Conservation (phyloP, 371 early-diverging fungal species). For the Mucor plumbeus region DNA sequence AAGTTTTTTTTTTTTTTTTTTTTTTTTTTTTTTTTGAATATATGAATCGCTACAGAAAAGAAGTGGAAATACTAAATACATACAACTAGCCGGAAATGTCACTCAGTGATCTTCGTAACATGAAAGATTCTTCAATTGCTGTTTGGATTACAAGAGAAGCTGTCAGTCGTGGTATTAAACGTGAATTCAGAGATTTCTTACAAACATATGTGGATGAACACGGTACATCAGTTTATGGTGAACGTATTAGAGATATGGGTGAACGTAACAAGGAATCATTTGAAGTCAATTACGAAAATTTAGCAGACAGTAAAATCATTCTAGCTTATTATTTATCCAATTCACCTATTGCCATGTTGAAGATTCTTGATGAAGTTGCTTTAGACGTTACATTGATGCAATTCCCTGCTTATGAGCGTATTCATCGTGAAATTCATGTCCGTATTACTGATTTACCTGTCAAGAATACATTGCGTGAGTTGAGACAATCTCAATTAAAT, state of each 20-base stretch:
- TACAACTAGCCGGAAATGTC: constrained; percentile 54
- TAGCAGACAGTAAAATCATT: constrained; percentile 76
- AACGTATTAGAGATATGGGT: constrained; percentile 88
- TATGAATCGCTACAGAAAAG: no score
- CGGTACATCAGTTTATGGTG: constrained; percentile 92
- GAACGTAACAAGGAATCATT: constrained; percentile 90
- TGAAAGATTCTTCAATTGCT: constrained; percentile 66
- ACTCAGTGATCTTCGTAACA: constrained; percentile 53
- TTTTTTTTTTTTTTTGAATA: no score
- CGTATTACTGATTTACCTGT: constrained; percentile 94
- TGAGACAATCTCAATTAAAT: constrained; percentile 94
- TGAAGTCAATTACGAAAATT: constrained; percentile 87
- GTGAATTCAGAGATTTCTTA: constrained; percentile 90
- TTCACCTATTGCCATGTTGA: constrained; percentile 85
- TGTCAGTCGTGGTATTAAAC: constrained; percentile 79
- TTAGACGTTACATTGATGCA: constrained; percentile 86
- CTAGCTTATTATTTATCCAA: constrained; percentile 90
- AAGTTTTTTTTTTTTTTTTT: no score
- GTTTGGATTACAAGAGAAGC: constrained; percentile 84
- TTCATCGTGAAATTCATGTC: constrained; percentile 95
- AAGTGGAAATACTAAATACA: no score
- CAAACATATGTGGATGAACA: constrained; percentile 83
- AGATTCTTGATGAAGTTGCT: constrained; percentile 94
- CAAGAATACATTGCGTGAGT: constrained; percentile 85
- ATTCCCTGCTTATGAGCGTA: constrained; percentile 93